Conservation (phyloP, 352 stramenopile species). For the Bremia lactucae region DNA sequence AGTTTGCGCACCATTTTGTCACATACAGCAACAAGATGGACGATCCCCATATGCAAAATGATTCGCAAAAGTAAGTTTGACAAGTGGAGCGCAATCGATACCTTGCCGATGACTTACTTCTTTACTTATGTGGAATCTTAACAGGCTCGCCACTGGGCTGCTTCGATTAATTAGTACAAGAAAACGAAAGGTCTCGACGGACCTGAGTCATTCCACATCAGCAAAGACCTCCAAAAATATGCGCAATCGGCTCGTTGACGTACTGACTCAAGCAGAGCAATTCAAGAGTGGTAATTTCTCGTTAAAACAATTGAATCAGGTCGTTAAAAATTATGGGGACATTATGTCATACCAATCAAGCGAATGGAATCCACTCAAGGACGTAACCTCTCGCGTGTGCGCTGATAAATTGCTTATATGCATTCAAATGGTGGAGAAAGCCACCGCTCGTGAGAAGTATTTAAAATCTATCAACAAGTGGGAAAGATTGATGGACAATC, state of each 20-base stretch:
- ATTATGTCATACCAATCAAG: slow-evolving; percentile 10
- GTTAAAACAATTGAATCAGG: slow-evolving; percentile 19
- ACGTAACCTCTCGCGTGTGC: slow-evolving; percentile 2
- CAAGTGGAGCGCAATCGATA: background rate
- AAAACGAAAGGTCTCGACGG: slow-evolving; percentile 1
- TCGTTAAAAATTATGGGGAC: slow-evolving; percentile 2
- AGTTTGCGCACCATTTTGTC: background rate
- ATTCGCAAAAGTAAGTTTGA: background rate
- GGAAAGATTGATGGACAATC: background rate
- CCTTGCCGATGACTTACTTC: background rate
- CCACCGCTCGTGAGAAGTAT: slow-evolving; percentile 2
- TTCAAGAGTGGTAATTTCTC: slow-evolving; percentile 25
- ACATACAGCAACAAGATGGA: background rate
- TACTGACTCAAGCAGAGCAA: slow-evolving; percentile 7
- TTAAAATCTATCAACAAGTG: background rate
- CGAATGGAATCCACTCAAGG: slow-evolving; percentile 8
- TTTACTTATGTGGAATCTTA: background rate
- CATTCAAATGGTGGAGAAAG: slow-evolving; percentile 13
- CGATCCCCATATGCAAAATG: background rate
- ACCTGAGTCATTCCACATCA: no score
- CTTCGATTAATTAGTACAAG: background rate
- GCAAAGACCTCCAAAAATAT: no score
- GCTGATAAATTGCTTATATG: slow-evolving; percentile 12
- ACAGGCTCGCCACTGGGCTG: slow-evolving; percentile 6
- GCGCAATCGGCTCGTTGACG: background rate